A percentile compares a stretch with the other conserved stretches of the same genome.
Conservation (phyloP, 768 basidiomycete genomes). For the Pleurotus pulmonarius region DNA sequence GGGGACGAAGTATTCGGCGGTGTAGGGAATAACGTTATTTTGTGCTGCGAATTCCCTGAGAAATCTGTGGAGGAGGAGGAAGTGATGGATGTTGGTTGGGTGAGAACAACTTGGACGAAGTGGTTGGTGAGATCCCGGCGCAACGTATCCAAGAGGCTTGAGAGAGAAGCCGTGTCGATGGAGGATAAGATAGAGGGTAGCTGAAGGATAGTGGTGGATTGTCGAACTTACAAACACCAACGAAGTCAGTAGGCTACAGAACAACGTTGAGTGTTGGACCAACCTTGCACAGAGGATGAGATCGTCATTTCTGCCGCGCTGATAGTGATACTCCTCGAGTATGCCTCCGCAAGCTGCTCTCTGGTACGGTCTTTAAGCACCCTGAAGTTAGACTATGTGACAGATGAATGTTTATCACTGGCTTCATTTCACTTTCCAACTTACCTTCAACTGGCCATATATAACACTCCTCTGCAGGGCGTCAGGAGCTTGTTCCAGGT, state of each 20-base stretch:
- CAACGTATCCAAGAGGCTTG: constrained; percentile 50
- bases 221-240: constrained; percentile 50
- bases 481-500: constrained; percentile 44
- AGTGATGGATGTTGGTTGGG: constrained; percentile 44
- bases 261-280: not conserved
- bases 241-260: not conserved
- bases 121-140: constrained; percentile 60
- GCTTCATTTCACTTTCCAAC: constrained; percentile 13
- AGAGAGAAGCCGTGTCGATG: constrained; percentile 50
- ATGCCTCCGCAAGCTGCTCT: constrained; percentile 72
- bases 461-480: constrained; percentile 52
- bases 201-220: constrained; percentile 45
- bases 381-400: constrained; percentile 48
- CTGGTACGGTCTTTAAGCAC: constrained; percentile 56
- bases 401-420: not conserved
- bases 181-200: constrained; percentile 57
- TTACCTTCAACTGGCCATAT: constrained; percentile 55
- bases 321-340: constrained; percentile 52
- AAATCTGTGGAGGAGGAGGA: constrained; percentile 27
- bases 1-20: constrained; percentile 37
- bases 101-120: constrained; percentile 57
- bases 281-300: constrained; percentile 45
- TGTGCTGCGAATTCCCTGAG: constrained; percentile 29
- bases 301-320: constrained; percentile 48
- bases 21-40: constrained; percentile 43